Evolutionary conservation across 2,329 filamentous ascomycete species (phyloP), one percentile per base, ranked within the genome.

Genomic region (Fusarium nematophilum): DNA sequence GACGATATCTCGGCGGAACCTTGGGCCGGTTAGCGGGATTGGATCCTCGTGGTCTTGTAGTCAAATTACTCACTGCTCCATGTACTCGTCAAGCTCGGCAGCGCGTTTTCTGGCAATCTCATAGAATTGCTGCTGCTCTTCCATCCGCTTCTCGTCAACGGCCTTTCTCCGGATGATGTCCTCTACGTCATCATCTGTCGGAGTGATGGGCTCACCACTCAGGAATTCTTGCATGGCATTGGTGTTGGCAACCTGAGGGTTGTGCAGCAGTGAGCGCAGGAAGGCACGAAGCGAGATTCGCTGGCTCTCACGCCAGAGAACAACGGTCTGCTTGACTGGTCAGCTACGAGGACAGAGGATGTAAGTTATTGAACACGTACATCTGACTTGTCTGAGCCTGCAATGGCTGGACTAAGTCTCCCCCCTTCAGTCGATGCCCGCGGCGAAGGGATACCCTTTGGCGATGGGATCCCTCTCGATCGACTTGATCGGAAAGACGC

Each of bases 41-140:
- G 10, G 17, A 9, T 23, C 11, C 13, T 27, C 2, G 6, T n/a
- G 21, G 6, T 21, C 6, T 31, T 9, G 6, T 10, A 14, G 6
- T 11, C 5, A 15, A 3, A 13, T 30, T 8, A 58, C 88, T 76
- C 76, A 92, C 88, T 96, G 78, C 76, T 99, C 95, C 95, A 99
- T 99, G 73, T 98, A 97, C 18, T 96, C 91, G 75, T 99, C 95
- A 44, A 99, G 82, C 70, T 98, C 95, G 5, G 91, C 90, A 2
- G 95, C 95, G 63, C 95, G 87, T 74, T 93, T 89, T 64, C 93
- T 84, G 8, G 95, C 95, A 71, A 99, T 93, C 73, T 99, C 94
- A 74, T 97, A 99, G 73, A 99, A 99, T 63, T 88, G 86, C 72
- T 88, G 90, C 73, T 99, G 95, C 75, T 99, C 95, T 70, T 96